A percentile compares a stretch with the other conserved stretches of the same genome.
These are phyloP conservation scores for Cytospora paraplurivora DNA, from an alignment of 2,329 filamentous ascomycete species.

Conservation along the genomic window DNA sequence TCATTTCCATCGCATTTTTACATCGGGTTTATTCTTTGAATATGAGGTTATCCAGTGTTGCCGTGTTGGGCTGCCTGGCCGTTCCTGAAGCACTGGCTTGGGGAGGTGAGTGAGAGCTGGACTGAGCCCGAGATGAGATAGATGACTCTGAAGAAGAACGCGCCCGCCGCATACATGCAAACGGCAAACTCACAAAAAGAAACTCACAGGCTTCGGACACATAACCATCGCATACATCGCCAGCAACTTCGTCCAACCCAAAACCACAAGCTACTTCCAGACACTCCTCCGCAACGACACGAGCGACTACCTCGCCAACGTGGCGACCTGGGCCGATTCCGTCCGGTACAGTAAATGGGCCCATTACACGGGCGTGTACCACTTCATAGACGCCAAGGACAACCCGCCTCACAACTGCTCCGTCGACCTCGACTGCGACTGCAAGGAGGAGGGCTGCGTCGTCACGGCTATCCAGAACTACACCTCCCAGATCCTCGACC, in stretches of 20 bases:
- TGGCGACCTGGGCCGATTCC: slow-evolving; percentile 69
- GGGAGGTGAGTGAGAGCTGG: slow-evolving; percentile 42
- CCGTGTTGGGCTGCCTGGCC: slow-evolving; percentile 36
- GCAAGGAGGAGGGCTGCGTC: slow-evolving; percentile 63
- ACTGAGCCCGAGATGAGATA: slow-evolving; percentile 29
- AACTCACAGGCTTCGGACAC: slow-evolving; percentile 60
- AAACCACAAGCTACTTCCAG: slow-evolving; percentile 60
- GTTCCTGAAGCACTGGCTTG: slow-evolving; percentile 43
- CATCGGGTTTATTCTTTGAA: background rate
- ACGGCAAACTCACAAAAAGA: background rate
- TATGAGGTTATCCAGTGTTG: slow-evolving; percentile 38
- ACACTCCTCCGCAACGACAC: slow-evolving; percentile 56
- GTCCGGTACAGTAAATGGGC: slow-evolving; percentile 66
- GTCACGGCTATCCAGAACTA: slow-evolving; percentile 63
- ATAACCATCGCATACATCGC: slow-evolving; percentile 67
- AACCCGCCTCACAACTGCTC: slow-evolving; percentile 58
- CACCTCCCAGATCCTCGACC: slow-evolving; percentile 56
- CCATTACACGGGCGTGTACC: slow-evolving; percentile 62
- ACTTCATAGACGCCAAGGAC: slow-evolving; percentile 72
- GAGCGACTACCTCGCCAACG: slow-evolving; percentile 60
- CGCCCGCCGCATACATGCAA: background rate
- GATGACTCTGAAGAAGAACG: background rate
- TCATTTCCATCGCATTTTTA: background rate
- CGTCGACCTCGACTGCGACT: slow-evolving; percentile 62
- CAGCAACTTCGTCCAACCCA: slow-evolving; percentile 58